phyloP scores from a whole-genome alignment of 2,329 filamentous ascomycete genomes.

The Waltergamsia citrina region DNA sequence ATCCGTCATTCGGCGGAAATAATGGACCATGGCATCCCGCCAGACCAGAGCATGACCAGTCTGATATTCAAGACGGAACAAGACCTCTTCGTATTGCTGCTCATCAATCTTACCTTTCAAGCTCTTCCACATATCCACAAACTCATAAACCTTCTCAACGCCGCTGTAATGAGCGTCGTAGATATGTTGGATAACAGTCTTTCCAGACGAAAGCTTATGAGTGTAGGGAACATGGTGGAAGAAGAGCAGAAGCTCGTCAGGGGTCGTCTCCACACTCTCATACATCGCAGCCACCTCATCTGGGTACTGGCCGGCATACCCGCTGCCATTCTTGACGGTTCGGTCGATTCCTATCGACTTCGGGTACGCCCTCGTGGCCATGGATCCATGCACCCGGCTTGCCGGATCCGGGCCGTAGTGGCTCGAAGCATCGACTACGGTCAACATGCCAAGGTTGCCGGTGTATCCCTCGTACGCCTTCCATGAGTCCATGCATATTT shows the following conservation, averaged over 20 bases:
- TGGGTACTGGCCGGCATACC: conserved; percentile 57
- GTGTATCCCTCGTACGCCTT: conserved; percentile 62
- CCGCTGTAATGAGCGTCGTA: conserved; percentile 55
- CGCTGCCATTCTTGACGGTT: conserved; percentile 58
- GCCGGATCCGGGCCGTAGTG: conserved; percentile 61
- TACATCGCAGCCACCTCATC: conserved; percentile 45
- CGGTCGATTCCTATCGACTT: conserved; percentile 60
- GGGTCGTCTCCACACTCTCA: conserved; percentile 52
- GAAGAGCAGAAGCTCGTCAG: conserved; percentile 61
- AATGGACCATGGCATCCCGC: conserved; percentile 57
- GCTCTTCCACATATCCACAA: conserved; percentile 42
- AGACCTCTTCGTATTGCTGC: conserved; percentile 48
- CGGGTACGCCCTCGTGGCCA: conserved; percentile 57
- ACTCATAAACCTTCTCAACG: conserved; percentile 50
- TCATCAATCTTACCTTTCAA: conserved; percentile 47
- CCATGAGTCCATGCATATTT: conserved; percentile 61
- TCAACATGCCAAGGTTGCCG: conserved; percentile 62
- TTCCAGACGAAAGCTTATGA: conserved; percentile 48
- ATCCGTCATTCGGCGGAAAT: conserved; percentile 51
- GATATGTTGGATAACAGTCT: conserved; percentile 60
- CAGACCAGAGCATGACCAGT: conserved; percentile 62
- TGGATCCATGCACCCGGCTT: conserved; percentile 56
- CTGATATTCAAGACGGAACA: conserved; percentile 53
- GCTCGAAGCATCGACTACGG: conserved; percentile 56
- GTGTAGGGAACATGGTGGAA: conserved; percentile 68